Percentiles rank a stretch among this genome's conserved stretches.
These are phyloP conservation scores for Hyaloscypha finlandica DNA, from an alignment of 495 filamentous ascomycete genomes.

Conservation along the genomic window DNA sequence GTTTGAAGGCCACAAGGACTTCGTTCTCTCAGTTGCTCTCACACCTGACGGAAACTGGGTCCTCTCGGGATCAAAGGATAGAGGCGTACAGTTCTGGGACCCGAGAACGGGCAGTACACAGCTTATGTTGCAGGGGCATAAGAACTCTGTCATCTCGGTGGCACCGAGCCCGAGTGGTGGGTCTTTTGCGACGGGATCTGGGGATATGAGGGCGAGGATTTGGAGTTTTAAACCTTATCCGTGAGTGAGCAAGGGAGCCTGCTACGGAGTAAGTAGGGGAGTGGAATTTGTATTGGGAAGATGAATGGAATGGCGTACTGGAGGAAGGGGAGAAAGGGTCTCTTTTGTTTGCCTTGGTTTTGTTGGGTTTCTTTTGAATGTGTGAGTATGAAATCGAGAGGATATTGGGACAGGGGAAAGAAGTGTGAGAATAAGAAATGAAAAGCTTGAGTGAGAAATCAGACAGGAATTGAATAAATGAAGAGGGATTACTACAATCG, in stretches of 20 bases:
- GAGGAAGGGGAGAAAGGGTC: neutral
- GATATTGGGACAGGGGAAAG: too few relatives aligned
- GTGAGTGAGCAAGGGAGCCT: slow-evolving; percentile 18
- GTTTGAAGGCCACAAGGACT: slow-evolving; percentile 93
- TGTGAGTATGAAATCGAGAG: neutral
- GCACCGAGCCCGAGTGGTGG: slow-evolving; percentile 79
- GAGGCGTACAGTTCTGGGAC: slow-evolving; percentile 93
- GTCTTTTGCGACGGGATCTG: slow-evolving; percentile 84
- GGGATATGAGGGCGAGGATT: slow-evolving; percentile 88
- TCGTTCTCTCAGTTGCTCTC: slow-evolving; percentile 85
- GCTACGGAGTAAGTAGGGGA: neutral
- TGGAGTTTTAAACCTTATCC: slow-evolving; percentile 69
- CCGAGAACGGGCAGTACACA: slow-evolving; percentile 83
- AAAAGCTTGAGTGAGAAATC: too few relatives aligned
- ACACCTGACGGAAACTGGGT: slow-evolving; percentile 89
- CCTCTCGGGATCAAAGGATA: slow-evolving; percentile 86
- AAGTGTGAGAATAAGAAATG: too few relatives aligned
- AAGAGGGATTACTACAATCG: too few relatives aligned
- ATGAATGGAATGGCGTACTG: neutral
- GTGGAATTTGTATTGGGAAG: neutral
- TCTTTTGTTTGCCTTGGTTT: neutral
- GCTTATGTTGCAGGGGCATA: slow-evolving; percentile 91
- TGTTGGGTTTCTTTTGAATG: neutral
- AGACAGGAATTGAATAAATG: too few relatives aligned
- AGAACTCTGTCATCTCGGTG: slow-evolving; percentile 90